Conservation (phyloP, 768 basidiomycete species). For the Phanerodontia chrysosporium region DNA sequence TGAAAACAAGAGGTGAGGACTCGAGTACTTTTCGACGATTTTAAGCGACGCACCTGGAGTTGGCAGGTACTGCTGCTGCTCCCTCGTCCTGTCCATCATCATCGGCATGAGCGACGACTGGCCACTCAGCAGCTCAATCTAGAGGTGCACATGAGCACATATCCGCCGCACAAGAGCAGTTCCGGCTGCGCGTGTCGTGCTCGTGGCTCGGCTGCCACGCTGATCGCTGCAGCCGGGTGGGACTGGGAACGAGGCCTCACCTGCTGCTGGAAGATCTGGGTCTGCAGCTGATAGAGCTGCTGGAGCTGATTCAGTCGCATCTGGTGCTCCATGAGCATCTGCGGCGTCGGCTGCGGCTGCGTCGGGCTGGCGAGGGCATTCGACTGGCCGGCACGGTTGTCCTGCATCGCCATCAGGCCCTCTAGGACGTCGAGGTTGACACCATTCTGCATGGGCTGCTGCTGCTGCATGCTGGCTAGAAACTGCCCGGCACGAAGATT, state of each 20-base stretch:
- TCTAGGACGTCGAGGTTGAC: slow-evolving; percentile 46
- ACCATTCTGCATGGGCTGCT: slow-evolving; percentile 17
- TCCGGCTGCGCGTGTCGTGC: not conserved
- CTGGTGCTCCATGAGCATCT: slow-evolving; percentile 60
- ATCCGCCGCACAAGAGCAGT: not conserved
- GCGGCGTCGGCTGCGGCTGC: slow-evolving; percentile 39
- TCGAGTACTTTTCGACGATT: not conserved
- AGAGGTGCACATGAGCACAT: slow-evolving; percentile 1
- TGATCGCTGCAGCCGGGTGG: not conserved
- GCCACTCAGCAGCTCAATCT: slow-evolving; percentile 31
- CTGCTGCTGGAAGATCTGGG: slow-evolving; percentile 89
- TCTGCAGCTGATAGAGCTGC: slow-evolving; percentile 73
- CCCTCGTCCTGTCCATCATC: slow-evolving; percentile 22
- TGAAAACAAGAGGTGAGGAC: slow-evolving; percentile 24
- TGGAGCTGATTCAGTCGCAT: slow-evolving; percentile 75
- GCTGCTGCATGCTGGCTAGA: slow-evolving; percentile 12
- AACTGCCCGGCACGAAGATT: not conserved
- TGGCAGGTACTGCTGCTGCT: slow-evolving; percentile 42
- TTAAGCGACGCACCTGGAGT: slow-evolving; percentile 53
- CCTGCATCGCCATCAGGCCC: slow-evolving; percentile 50
- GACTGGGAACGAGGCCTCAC: slow-evolving; percentile 34
- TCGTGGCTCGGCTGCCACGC: not conserved
- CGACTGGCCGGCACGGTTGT: slow-evolving; percentile 12
- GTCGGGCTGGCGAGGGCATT: slow-evolving; percentile 20
- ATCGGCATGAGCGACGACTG: slow-evolving; percentile 28